These are phyloP conservation scores for Kwoniella sp. DNA, from an alignment of 768 basidiomycete species.

Conservation along the genomic window DNA sequence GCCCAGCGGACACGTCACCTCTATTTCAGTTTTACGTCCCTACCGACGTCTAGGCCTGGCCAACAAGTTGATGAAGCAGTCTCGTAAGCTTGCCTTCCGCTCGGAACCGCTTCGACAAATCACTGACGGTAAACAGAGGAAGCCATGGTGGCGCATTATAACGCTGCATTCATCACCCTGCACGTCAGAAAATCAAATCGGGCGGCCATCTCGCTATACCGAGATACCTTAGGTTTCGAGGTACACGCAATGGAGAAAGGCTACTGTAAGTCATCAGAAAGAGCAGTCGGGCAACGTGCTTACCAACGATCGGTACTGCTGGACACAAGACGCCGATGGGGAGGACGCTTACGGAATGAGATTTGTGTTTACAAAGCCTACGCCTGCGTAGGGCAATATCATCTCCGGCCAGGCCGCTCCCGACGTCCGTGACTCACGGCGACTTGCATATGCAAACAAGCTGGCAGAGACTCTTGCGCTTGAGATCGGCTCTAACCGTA, in stretches of 20 bases:
- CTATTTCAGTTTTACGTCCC: slow-evolving; percentile 86
- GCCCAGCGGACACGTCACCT: slow-evolving; percentile 86
- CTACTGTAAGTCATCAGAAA: slow-evolving; percentile 75
- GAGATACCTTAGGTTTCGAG: slow-evolving; percentile 82
- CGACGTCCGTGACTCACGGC: background rate
- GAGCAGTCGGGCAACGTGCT: background rate
- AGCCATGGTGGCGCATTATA: slow-evolving; percentile 84
- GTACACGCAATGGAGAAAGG: slow-evolving; percentile 79
- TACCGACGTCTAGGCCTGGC: slow-evolving; percentile 88
- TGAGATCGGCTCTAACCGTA: background rate
- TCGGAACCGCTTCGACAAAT: background rate
- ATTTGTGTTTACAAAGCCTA: slow-evolving; percentile 50
- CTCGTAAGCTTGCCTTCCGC: slow-evolving; percentile 60
- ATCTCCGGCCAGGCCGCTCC: no score
- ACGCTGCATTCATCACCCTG: slow-evolving; percentile 74
- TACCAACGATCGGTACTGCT: background rate
- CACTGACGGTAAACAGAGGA: slow-evolving; percentile 59
- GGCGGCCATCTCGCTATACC: slow-evolving; percentile 81
- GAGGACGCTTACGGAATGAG: slow-evolving; percentile 93
- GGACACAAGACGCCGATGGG: slow-evolving; percentile 76
- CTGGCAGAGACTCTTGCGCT: no score
- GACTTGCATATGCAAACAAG: background rate
- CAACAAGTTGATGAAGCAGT: slow-evolving; percentile 87
- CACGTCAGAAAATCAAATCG: slow-evolving; percentile 95
- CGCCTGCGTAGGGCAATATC: background rate